A percentile compares a stretch with the other conserved stretches of the same genome.
Conservation (phyloP, 2,329 filamentous ascomycete genomes). For the Tolypocladium endophyticum region DNA sequence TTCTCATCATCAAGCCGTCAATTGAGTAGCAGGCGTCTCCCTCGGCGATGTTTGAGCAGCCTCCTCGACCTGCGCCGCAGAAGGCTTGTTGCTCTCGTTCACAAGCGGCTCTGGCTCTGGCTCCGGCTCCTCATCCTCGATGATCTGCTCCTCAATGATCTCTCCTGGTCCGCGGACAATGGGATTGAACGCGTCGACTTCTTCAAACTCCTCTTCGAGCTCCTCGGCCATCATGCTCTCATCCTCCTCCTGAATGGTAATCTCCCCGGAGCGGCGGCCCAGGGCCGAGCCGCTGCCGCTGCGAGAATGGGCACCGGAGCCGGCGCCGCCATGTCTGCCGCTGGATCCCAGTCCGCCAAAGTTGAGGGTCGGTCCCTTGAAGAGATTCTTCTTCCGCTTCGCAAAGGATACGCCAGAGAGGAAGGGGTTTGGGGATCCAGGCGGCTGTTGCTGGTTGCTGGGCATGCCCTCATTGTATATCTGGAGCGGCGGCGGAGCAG, state of each 20-base stretch:
- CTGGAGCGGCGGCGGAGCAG: conserved; percentile 37
- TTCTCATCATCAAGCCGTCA: not conserved
- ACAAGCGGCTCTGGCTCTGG: conserved; percentile 12
- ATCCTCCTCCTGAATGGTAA: conserved; percentile 60
- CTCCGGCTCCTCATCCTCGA: conserved; percentile 27
- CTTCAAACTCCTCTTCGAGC: conserved; percentile 40
- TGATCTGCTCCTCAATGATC: conserved; percentile 34
- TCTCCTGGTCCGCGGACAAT: conserved; percentile 33
- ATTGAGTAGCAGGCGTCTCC: not conserved
- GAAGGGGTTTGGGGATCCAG: conserved; percentile 48
- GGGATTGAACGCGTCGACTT: conserved; percentile 49
- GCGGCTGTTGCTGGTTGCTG: conserved; percentile 28
- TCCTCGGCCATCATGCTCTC: conserved; percentile 35
- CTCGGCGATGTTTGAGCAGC: no score
- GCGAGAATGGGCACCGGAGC: conserved; percentile 34
- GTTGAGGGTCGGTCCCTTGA: conserved; percentile 67
- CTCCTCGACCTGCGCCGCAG: not conserved
- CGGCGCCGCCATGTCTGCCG: conserved; percentile 22
- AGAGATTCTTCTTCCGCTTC: conserved; percentile 68
- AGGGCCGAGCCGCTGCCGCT: conserved; percentile 53
- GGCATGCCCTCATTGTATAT: conserved; percentile 51
- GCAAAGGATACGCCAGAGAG: conserved; percentile 62
- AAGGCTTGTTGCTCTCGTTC: not conserved
- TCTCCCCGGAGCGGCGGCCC: conserved; percentile 61
- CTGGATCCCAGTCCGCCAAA: conserved; percentile 30